These are phyloP conservation scores for Lodderomyces theae DNA, from an alignment of 1,139 yeast genomes.

Conservation along the genomic window DNA sequence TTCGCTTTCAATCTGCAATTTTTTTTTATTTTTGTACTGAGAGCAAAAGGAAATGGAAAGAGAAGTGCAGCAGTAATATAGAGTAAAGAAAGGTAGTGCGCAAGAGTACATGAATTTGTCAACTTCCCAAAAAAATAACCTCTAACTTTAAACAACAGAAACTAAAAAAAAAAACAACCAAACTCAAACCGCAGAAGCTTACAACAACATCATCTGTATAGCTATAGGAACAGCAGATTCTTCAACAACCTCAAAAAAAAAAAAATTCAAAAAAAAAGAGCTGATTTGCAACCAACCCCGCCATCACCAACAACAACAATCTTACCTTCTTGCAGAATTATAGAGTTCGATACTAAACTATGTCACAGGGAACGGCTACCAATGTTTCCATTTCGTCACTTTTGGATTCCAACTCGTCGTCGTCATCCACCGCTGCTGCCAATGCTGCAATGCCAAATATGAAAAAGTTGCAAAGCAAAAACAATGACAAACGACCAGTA, in stretches of 20 bases:
- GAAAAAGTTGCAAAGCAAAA: background rate
- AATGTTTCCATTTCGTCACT: constrained; percentile 24
- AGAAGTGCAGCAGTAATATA: no score
- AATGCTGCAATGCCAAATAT: background rate
- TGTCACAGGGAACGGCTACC: constrained; percentile 4
- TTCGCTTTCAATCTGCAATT: no score
- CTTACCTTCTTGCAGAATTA: no score
- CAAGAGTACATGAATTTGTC: background rate
- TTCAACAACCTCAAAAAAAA: no score
- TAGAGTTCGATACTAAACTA: background rate
- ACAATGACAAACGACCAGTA: background rate
- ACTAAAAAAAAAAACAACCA: background rate
- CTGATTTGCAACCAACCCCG: background rate
- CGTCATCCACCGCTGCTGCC: background rate
- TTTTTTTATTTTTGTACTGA: no score
- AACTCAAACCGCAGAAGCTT: no score
- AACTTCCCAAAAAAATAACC: background rate
- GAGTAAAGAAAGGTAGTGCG: no score
- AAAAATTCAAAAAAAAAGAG: background rate
- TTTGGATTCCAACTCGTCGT: constrained; percentile 6
- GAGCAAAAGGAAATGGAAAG: no score
- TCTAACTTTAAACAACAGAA: background rate
- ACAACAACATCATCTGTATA: no score
- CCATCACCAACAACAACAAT: no score
- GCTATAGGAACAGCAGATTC: no score